Percentiles rank a stretch among this genome's conserved stretches.
Conservation (phyloP, 164 flowering plant genomes). For the Aristolochia fimbriata region DNA sequence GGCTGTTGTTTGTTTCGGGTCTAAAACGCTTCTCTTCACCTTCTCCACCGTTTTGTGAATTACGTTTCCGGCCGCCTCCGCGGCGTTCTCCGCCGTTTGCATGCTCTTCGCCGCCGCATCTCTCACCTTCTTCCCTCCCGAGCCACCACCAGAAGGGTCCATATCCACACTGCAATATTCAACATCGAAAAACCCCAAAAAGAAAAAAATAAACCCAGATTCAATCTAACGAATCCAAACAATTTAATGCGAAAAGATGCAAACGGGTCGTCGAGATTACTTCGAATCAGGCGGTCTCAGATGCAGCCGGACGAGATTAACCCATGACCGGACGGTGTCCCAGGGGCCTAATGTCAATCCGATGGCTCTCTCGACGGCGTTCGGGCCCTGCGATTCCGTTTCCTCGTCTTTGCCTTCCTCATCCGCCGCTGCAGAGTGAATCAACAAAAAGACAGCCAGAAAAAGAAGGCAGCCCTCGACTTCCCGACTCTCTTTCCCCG, state of each 20-base stretch:
- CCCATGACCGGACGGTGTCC: slow-evolving; percentile 1
- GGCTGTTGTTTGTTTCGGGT: no score
- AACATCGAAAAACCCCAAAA: not conserved
- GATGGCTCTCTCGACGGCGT: slow-evolving; percentile 6
- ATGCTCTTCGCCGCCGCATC: slow-evolving; percentile 5
- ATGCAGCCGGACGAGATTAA: not conserved
- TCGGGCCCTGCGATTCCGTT: no score
- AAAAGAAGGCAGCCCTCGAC: not conserved
- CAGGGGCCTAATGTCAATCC: not conserved
- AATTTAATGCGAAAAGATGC: not conserved
- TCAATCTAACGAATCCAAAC: not conserved
- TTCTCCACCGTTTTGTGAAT: no score
- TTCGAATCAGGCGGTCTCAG: not conserved
- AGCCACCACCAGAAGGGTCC: no score
- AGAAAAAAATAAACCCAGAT: not conserved
- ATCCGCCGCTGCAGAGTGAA: not conserved
- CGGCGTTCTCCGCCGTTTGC: slow-evolving; percentile 5
- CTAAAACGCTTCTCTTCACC: no score
- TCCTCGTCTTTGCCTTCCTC: not conserved
- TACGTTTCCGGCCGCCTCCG: slow-evolving; percentile 5
- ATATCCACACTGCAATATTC: not conserved
- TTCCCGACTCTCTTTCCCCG: no score
- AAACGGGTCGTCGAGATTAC: not conserved
- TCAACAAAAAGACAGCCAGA: not conserved
- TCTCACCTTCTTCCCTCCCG: no score